A percentile compares a stretch with the other conserved stretches of the same genome.
phyloP scores from a whole-genome alignment of 805 yeast genomes.

The Ogataea trehaloabstinens region DNA sequence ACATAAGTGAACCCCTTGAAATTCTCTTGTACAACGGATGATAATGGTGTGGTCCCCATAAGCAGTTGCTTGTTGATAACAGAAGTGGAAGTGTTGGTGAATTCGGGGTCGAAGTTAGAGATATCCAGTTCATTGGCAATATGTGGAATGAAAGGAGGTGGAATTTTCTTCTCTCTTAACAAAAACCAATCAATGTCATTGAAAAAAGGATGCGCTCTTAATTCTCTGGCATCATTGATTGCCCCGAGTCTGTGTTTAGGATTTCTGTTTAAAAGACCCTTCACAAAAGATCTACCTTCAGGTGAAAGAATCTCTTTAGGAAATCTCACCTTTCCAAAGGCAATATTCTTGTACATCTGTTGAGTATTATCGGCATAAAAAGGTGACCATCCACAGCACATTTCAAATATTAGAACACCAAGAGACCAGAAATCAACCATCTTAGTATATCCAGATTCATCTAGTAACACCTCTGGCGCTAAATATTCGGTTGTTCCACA shows the following conservation, averaged over 20 bases:
- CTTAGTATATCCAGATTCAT: constrained; percentile 94
- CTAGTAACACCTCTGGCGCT: constrained; percentile 94
- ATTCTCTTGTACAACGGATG: constrained; percentile 94
- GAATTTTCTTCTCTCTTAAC: constrained; percentile 72
- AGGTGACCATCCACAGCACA: constrained; percentile 99
- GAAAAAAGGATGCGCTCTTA: constrained; percentile 90
- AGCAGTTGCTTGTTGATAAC: constrained; percentile 67
- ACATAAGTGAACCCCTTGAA: constrained; percentile 97
- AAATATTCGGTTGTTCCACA: constrained; percentile 98
- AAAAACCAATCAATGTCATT: constrained; percentile 88
- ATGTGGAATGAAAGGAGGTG: constrained; percentile 97
- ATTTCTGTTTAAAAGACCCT: constrained; percentile 90
- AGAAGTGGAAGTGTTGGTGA: constrained; percentile 87
- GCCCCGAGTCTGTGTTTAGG: constrained; percentile 96
- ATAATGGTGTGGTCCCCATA: constrained; percentile 73
- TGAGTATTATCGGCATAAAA: constrained; percentile 97
- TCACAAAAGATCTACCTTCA: constrained; percentile 94
- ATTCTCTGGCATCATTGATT: constrained; percentile 85
- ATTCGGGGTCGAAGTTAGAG: constrained; percentile 96
- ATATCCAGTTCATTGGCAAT: constrained; percentile 89
- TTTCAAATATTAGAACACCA: constrained; percentile 94
- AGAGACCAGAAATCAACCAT: constrained; percentile 99
- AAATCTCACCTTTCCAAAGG: constrained; percentile 95
- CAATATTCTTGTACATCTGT: constrained; percentile 98
- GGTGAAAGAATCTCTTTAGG: constrained; percentile 92